Base-by-base conservation (phyloP, 345 rosid genomes). In the Populus tremula region DNA sequence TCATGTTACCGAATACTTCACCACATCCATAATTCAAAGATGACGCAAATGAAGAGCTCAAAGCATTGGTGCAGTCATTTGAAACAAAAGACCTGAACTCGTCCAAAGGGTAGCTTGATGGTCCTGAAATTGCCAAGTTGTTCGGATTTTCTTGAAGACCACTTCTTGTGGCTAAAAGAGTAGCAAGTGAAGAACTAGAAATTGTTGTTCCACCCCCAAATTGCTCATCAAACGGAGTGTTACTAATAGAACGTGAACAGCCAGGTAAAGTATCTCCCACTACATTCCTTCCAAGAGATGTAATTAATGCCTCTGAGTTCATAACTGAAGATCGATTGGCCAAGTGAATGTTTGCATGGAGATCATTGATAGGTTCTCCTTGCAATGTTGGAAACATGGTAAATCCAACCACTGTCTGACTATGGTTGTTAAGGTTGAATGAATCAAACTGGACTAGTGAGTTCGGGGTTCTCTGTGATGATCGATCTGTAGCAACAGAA, bases 131-230 rank as follows among this genome's bases (percentile, higher is more conserved):
- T 3, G 67, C 80, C 23, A 87, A 54, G 64, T 70, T 69, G 47
- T 76, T 56, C 8, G 74, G 62, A 81, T 81, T 86, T 74, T 82
- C 90, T 76, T 84, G 92, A 73, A 73, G 81, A 70, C 72, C 80
- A 59, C 76, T 79, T 77, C 88, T 86, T 33, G 87, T 59, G 23
- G 82, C 68, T 35, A 80, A 78, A 38, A 83, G 56, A 71, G 85
- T 49, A 41, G 89, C 77, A 70, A 87, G 78, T 11, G 84, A 73
- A 78, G 85, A 18, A 20, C 80, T 56, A 17, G 85, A 85, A 78
- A 80, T 59, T 59, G 83, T 79, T n/a, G 77, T 74, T 74, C 85
- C 87, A 17, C 83, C 83, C 54, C 74, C 78, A 74, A 77, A 77
- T 36, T 89, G 89, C 23, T 81, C 82, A 13, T 86, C 84, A 74